Evolutionary conservation across 2,329 filamentous ascomycete species (phyloP), one percentile per base, ranked within the genome.

Genomic region (Sporothrix euskadiensis): DNA sequence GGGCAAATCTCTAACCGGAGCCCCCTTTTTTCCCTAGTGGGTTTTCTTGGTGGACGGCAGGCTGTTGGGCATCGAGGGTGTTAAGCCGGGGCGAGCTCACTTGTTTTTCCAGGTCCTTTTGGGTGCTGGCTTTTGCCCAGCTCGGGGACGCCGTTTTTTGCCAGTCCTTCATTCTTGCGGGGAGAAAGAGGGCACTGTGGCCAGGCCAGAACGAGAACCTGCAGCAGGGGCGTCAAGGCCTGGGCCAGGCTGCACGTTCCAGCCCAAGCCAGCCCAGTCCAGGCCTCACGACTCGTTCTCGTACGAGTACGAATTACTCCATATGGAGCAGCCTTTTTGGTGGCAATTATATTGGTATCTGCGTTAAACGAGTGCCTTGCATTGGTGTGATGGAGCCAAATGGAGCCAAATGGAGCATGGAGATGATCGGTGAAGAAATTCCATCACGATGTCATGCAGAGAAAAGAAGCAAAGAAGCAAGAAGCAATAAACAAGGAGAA

Each of bases 121-220:
- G n/a, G 19, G 19, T 26, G 12, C 19, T 41, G 19, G 16, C n/a
- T 63, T 66, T 47, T 66, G 16, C 63, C 35, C 39, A n/a, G 39
- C 41, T 66, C 63, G 63, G 63, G 22, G 41, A 49, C 63, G 63
- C 63, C 63, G 63, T 44, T 70, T 59, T 56, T 41, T 16, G 16
- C 49, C 49, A 59, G 30, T 26, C 12, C 30, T 35, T 35, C 56
- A 59, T 70, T 70, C 47, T 69, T 57, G 49, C 30, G 30, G 56
- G 56, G 49, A 10, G 12, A 19, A 14, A 56, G 22, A 56, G 22
- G 52, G 22, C 52, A 1, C 26, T 26, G 26, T 26, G 26, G 26
- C 26, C 26, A 26, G 26, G 26, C 26, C 26, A 26, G 26, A 26
- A 26, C 26, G 26, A 56, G 52, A 26, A 26, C 52, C 12, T 44